A percentile compares a stretch with the other conserved stretches of the same genome.
Evolutionary conservation across 768 basidiomycete genomes (phyloP).

Genomic region (Naganishia vishniacii): DNA sequence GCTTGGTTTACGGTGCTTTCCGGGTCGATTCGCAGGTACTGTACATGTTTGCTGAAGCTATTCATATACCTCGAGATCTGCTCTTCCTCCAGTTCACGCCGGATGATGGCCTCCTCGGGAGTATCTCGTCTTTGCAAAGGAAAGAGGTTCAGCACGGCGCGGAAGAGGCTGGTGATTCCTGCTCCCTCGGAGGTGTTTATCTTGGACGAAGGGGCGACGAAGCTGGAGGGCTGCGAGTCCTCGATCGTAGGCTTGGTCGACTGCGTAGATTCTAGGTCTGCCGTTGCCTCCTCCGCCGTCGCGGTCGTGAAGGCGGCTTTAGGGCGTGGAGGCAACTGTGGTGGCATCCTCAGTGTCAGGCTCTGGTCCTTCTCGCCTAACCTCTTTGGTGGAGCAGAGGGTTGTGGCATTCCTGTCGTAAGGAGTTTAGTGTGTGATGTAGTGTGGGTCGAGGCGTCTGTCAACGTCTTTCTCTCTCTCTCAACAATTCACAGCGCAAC

Average conservation of each 20-base stretch:
- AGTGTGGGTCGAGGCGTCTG: no score
- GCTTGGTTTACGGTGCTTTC: not conserved
- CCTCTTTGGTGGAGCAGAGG: not conserved
- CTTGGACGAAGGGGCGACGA: not conserved
- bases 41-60: slow-evolving; percentile 14
- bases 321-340: not conserved
- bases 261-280: not conserved
- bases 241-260: not conserved
- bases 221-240: not conserved
- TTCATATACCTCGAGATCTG: slow-evolving; percentile 15
- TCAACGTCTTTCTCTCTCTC: no score
- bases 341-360: not conserved
- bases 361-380: not conserved
- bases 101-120: not conserved
- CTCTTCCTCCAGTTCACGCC: slow-evolving; percentile 2
- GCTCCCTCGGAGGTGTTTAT: not conserved
- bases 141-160: not conserved
- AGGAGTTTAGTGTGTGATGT: no score
- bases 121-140: not conserved
- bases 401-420: no score
- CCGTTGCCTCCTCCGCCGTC: not conserved
- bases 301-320: not conserved
- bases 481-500: no score
- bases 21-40: slow-evolving; percentile 8
- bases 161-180: not conserved